Base-by-base conservation (phyloP, 345 rosid species). In the Pugionium cornutum region DNA sequence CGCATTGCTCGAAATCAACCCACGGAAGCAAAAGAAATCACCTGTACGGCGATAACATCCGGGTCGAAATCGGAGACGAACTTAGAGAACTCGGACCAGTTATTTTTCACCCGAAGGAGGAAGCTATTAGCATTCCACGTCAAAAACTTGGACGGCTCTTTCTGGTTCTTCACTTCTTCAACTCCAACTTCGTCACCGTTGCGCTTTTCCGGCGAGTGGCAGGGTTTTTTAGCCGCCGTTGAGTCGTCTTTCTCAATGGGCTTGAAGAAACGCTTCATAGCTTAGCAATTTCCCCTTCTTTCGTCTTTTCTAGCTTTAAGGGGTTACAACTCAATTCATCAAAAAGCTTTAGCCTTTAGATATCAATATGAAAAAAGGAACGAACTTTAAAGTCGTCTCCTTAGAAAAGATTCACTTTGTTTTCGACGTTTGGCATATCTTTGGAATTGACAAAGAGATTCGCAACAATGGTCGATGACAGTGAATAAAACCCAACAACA, bases 101-200 rank as follows among this genome's bases (percentile, higher is more conserved):
- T 76, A 79, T 77, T 88, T 77, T 90, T 94, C 69, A 76, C 99
- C 1, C 97, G 97, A 73, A 88, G 90, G 69, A 94, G 92, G 26
- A 94, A 82, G 79, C 99, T 90, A 57, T 94, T 90, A 6, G 97
- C 97, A 58, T 94, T 94, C 99, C 99, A 90, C 0, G 96, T 86
- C 25, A 94, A 1, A 68, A 94, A 90, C 86, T 85, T 94, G 44
- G 81, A 60, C 3, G 96, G 96, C 70, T 88, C 90, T 37, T 64
- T 82, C 69, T 46, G 81, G 29, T 40, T 64, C 55, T 58, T 74
- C 34, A 47, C 67, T 58, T 59, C 68, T 46, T 34, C 67, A 18
- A 6, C 52, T 18, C 53, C 52, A 36, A 40, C 49, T 66, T 28
- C n/a, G 34, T 63, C 75, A 37, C 61, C 75, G 45, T 66, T 61